phyloP scores from a whole-genome alignment of 139 green algal genomes.

The Chlorella sorokiniana region DNA sequence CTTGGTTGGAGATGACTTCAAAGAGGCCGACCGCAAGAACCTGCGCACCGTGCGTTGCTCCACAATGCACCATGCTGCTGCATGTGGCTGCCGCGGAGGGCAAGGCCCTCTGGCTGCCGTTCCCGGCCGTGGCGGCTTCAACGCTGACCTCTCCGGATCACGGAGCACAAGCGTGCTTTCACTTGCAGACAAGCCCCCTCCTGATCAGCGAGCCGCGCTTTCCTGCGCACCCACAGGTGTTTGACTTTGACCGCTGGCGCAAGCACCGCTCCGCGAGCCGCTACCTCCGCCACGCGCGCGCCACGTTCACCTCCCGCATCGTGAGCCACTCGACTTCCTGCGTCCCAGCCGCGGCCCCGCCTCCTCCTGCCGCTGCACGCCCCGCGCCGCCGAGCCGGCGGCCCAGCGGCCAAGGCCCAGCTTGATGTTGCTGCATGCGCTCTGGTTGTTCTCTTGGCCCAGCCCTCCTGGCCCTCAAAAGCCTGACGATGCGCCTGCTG shows the following conservation, averaged over 20 bases:
- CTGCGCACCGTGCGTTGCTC: conserved; percentile 19
- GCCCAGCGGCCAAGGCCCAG: too few relatives aligned
- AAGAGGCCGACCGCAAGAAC: conserved; percentile 20
- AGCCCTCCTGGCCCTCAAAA: not conserved
- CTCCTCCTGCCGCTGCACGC: too few relatives aligned
- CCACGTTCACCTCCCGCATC: conserved; percentile 1
- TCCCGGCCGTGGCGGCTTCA: not conserved
- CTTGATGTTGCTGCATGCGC: not conserved
- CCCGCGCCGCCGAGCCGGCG: too few relatives aligned
- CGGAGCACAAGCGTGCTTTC: not conserved
- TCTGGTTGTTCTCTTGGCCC: not conserved
- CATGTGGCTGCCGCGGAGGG: not conserved
- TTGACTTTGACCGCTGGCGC: conserved; percentile 28
- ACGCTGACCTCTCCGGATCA: not conserved
- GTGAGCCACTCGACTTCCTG: too few relatives aligned
- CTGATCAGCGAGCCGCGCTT: too few relatives aligned
- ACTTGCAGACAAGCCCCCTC: not conserved
- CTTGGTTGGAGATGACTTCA: conserved; percentile 23
- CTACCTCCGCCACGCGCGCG: conserved; percentile 3
- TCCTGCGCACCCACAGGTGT: conserved; percentile 22
- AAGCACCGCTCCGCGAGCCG: conserved; percentile 20
- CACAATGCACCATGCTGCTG: too few relatives aligned
- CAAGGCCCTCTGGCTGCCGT: too few relatives aligned
- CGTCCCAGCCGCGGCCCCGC: too few relatives aligned
- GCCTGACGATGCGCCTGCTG: too few relatives aligned